Conservation (phyloP, 2,329 filamentous ascomycete genomes). For the Corinectria fuckeliana region DNA sequence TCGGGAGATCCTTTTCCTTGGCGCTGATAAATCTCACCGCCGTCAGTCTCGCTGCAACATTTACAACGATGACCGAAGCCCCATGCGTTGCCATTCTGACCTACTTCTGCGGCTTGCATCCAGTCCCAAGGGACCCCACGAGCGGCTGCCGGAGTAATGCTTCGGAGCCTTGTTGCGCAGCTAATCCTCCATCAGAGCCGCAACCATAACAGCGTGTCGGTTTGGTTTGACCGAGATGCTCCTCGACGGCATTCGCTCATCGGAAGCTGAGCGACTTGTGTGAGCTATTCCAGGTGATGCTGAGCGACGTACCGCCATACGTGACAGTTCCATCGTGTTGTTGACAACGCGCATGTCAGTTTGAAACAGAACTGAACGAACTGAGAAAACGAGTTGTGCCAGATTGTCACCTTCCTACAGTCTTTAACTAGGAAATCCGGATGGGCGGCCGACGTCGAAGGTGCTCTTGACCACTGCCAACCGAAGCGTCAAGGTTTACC, state of each 20-base stretch:
- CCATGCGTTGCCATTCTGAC: too few species aligned
- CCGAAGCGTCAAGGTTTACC: slow-evolving; percentile 1
- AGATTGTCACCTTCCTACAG: not conserved
- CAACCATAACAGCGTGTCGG: not conserved
- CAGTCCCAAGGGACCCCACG: not conserved
- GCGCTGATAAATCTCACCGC: too few species aligned
- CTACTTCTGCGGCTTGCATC: too few species aligned
- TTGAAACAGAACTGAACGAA: not conserved
- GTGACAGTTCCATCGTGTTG: slow-evolving; percentile 1
- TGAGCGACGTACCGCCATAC: not conserved
- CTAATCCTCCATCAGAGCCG: not conserved
- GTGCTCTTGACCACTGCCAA: slow-evolving; percentile 7
- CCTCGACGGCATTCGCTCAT: not conserved
- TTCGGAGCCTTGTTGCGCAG: slow-evolving; percentile 2
- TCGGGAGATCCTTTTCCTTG: too few species aligned
- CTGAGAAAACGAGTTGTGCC: not conserved
- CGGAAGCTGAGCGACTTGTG: not conserved
- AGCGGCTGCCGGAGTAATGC: slow-evolving; percentile 1
- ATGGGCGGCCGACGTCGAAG: not conserved
- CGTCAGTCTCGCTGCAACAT: too few species aligned
- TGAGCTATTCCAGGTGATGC: not conserved
- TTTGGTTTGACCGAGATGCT: not conserved
- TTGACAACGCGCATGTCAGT: slow-evolving; percentile 5
- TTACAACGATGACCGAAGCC: too few species aligned
- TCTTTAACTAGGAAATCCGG: not conserved